A percentile compares a stretch with the other conserved stretches of the same genome.
Evolutionary conservation across 306 rosid genomes (phyloP).

Genomic region (Pterocarpus macrocarpus): DNA sequence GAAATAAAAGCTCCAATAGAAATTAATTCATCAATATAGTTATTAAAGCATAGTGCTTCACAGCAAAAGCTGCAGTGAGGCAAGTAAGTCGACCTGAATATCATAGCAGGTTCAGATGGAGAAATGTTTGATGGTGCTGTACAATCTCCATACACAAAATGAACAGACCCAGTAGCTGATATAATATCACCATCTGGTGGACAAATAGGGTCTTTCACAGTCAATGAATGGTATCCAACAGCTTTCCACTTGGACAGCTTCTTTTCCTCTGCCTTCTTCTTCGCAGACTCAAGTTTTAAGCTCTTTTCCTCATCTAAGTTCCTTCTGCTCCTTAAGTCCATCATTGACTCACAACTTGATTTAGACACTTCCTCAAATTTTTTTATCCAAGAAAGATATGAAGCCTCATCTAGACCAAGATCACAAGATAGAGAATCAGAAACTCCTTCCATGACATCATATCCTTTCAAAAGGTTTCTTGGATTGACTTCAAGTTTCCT

Average conservation of each 20-base stretch:
- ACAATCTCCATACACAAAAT: conserved; percentile 89
- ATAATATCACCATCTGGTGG: conserved; percentile 56
- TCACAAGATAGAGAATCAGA: conserved; percentile 53
- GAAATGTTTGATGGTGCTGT: conserved; percentile 68
- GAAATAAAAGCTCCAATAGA: conserved; percentile 11
- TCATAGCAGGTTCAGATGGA: conserved; percentile 71
- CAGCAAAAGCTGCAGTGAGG: conserved; percentile 27
- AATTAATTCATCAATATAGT: conserved; percentile 16
- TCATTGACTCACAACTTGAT: conserved; percentile 53
- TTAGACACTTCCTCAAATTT: conserved; percentile 79
- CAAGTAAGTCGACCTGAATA: conserved; percentile 67
- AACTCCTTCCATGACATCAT: conserved; percentile 54
- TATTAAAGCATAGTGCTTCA: conserved; percentile 22
- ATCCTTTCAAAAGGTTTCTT: conserved; percentile 50
- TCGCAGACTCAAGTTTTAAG: conserved; percentile 73
- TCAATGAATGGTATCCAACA: conserved; percentile 76
- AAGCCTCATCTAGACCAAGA: conserved; percentile 76
- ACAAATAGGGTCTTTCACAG: conserved; percentile 61
- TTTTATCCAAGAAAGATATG: conserved; percentile 89
- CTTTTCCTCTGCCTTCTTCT: conserved; percentile 79
- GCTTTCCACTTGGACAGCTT: conserved; percentile 85
- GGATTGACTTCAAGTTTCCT: conserved; percentile 79
- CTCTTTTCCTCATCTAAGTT: conserved; percentile 57
- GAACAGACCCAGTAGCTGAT: conserved; percentile 81
- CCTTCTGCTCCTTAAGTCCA: conserved; percentile 59